Percentiles rank a stretch among this genome's conserved stretches.
phyloP scores from a whole-genome alignment of 805 yeast species.

The Suhomyces tanzawaensis region DNA sequence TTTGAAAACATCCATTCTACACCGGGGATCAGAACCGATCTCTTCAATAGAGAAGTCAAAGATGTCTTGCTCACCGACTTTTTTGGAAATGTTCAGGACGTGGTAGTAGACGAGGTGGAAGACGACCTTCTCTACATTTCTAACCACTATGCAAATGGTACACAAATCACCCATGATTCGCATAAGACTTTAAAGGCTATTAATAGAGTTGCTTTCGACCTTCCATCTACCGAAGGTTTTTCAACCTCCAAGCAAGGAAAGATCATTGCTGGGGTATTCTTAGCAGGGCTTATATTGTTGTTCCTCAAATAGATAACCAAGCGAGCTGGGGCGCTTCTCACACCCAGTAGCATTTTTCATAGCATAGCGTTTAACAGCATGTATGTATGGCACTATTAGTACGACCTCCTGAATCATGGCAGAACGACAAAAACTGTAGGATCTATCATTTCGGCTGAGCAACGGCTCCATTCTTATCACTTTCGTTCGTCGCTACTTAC shows the following conservation, averaged over 20 bases:
- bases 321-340: too few species aligned
- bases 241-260: background rate
- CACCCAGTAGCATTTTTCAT: too few species aligned
- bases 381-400: too few species aligned
- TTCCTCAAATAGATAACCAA: too few species aligned
- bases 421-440: too few species aligned
- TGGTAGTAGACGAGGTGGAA: conserved; percentile 58
- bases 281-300: background rate
- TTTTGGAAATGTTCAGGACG: conserved; percentile 87
- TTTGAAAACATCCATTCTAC: conserved; percentile 84
- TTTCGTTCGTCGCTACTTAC: too few species aligned
- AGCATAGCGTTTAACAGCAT: too few species aligned
- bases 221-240: too few species aligned
- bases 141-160: conserved; percentile 26
- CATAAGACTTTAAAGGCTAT: background rate
- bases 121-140: conserved; percentile 42
- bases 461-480: too few species aligned
- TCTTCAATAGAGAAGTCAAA: conserved; percentile 61
- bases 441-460: too few species aligned
- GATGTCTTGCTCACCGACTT: conserved; percentile 86
- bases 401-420: too few species aligned
- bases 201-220: background rate
- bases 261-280: background rate
- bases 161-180: background rate
- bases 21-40: conserved; percentile 88